A percentile compares a stretch with the other conserved stretches of the same genome.
These are phyloP conservation scores for Deuterostichococcus epilithicus DNA, from an alignment of 139 green algal genomes.

Conservation along the genomic window DNA sequence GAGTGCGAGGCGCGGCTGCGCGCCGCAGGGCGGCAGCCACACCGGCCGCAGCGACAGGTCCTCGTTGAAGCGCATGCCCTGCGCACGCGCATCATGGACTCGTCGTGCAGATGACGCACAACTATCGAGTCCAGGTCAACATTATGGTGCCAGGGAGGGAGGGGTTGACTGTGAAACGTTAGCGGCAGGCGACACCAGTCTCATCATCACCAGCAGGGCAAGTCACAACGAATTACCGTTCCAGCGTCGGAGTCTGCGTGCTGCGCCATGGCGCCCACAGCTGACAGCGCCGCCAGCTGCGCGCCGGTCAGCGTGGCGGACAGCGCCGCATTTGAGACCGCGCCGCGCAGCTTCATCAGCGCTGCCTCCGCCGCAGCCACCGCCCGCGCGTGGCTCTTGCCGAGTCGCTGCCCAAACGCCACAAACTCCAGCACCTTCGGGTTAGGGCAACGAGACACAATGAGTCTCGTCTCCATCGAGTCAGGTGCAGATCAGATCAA, in stretches of 20 bases:
- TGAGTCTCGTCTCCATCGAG: neutral
- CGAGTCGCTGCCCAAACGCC: slow-evolving; percentile 69
- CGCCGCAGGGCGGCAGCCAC: slow-evolving; percentile 53
- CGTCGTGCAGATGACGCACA: too few relatives aligned
- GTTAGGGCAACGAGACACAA: too few relatives aligned
- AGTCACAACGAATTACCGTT: neutral
- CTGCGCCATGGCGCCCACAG: neutral
- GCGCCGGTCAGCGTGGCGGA: neutral
- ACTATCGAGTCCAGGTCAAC: too few relatives aligned
- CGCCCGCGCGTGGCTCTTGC: slow-evolving; percentile 42
- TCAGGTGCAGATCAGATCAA: neutral
- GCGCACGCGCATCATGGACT: neutral
- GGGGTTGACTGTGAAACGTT: too few relatives aligned
- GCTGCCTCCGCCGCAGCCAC: slow-evolving; percentile 34
- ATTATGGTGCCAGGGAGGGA: too few relatives aligned
- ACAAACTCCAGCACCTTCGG: slow-evolving; percentile 79
- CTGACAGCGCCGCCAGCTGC: slow-evolving; percentile 1
- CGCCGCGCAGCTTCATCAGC: slow-evolving; percentile 5
- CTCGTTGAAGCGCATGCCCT: slow-evolving; percentile 63
- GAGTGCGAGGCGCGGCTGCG: slow-evolving; percentile 4
- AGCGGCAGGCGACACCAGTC: too few relatives aligned
- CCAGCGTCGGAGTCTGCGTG: neutral
- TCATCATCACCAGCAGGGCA: too few relatives aligned
- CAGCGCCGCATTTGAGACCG: neutral
- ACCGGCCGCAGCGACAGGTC: slow-evolving; percentile 60